Evolutionary conservation across 495 filamentous ascomycete species (phyloP), one percentile per base, ranked within the genome.

Genomic region (Xylaria venustula): DNA sequence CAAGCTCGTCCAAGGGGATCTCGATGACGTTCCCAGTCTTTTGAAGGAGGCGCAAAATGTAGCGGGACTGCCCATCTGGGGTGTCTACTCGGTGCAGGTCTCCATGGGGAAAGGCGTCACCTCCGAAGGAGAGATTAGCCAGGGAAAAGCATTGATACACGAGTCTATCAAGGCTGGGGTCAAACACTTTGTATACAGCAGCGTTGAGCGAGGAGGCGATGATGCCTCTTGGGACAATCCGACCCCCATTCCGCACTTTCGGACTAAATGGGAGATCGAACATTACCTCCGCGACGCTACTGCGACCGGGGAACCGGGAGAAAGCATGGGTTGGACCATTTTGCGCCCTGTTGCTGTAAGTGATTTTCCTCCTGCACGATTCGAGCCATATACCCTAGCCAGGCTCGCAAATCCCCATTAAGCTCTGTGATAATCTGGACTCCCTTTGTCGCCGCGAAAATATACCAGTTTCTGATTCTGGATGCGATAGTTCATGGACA

Each of bases 181-280:
- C 55, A 75, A 78, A 55, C 80, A 85, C 64, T 89, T 92, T 67
- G 83, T 92, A 8, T 91, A 90, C 74, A 81, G 76, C 41, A 85
- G 81, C 47, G 86, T 90, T 7, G 89, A 91, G 64, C 85, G 89
- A 3, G 87, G 87, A 44, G 88, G 87, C 26, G 73, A 77, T 15
- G 73, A 77, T 4, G 68, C 68, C 0, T 86, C 81, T 25, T 80
- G 80, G 62, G 64, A 74, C 7, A 87, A 84, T 59, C 74, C 80
- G 6, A 91, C 89, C 0, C 69, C 78, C 0, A 77, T 91, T 44
- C 85, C 86, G 26, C 88, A 91, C 65, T 90, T 90, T 69, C 78
- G 80, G 55, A 76, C 68, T 73, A 91, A 92, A 70, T 77, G 87
- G 63, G 64, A 80, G 1, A 87, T 91, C 63, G 89, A 92, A 75